Evolutionary conservation across 73 alveolate genomes (phyloP).

Genomic region (Symbiodinium pilosum): DNA sequence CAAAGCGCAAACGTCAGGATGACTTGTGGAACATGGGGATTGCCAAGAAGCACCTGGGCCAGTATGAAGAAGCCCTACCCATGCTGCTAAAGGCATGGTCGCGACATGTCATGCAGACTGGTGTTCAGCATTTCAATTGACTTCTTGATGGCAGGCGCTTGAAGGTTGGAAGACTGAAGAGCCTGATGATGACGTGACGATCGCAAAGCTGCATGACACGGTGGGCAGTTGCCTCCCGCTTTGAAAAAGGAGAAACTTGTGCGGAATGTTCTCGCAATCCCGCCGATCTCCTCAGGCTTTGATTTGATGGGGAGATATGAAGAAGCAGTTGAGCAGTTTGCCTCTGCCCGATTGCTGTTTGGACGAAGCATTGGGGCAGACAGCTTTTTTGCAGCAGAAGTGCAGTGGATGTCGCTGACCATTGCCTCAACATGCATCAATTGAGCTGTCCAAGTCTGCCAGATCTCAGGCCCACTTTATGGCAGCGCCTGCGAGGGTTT

Average conservation of each 20-base stretch:
- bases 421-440: neutral
- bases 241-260: neutral
- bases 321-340: conserved; percentile 81
- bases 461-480: conserved; percentile 15
- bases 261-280: neutral
- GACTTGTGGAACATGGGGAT: conserved; percentile 9
- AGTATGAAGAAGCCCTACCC: conserved; percentile 85
- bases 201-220: conserved; percentile 93
- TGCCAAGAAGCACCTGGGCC: conserved; percentile 63
- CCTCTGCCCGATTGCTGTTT: conserved; percentile 76
- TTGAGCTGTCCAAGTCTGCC: neutral
- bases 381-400: neutral
- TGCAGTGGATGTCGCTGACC: too few species aligned
- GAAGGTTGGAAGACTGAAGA: conserved; percentile 82
- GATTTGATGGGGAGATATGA: conserved; percentile 86
- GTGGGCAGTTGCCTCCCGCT: conserved; percentile 43
- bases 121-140: neutral
- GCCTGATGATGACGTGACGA: conserved; percentile 74
- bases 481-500: conserved; percentile 73
- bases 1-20: neutral
- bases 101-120: too few species aligned
- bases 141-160: neutral
- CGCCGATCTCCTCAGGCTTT: conserved; percentile 1
- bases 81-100: conserved; percentile 84
- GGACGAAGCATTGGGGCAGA: conserved; percentile 93